Conservation (phyloP, 768 basidiomycete species). For the Tricholoma sp. region DNA sequence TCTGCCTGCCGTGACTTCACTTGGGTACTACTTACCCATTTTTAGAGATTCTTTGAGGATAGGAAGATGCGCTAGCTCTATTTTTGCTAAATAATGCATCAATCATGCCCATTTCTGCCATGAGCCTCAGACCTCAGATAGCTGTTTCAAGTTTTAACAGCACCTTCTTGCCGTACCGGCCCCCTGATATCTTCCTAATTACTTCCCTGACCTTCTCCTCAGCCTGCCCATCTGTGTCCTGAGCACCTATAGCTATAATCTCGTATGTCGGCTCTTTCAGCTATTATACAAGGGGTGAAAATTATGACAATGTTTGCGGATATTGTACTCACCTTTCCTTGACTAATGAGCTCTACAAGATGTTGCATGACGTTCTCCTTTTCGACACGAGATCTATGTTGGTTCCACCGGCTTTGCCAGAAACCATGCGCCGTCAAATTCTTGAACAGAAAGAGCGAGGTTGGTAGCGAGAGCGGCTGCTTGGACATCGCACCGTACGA, state of each 20-base stretch:
- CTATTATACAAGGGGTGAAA: constrained; percentile 31
- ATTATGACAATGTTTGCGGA: background rate
- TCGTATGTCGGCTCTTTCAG: constrained; percentile 66
- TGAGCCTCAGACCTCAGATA: constrained; percentile 9
- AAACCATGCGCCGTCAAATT: constrained; percentile 73
- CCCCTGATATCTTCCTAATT: constrained; percentile 35
- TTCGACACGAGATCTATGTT: constrained; percentile 40
- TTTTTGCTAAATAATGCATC: constrained; percentile 1
- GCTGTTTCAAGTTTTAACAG: constrained; percentile 32
- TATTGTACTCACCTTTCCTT: constrained; percentile 42
- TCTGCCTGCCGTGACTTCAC: background rate
- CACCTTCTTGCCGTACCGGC: constrained; percentile 38
- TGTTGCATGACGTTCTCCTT: constrained; percentile 45
- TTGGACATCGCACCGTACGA: constrained; percentile 93
- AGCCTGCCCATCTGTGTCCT: constrained; percentile 33
- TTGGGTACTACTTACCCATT: background rate
- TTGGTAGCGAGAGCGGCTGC: constrained; percentile 69
- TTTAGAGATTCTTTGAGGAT: constrained; percentile 81
- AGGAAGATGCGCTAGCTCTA: constrained; percentile 60
- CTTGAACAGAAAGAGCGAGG: constrained; percentile 80
- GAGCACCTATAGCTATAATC: constrained; percentile 46
- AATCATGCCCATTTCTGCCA: constrained; percentile 5
- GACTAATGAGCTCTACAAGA: constrained; percentile 47
- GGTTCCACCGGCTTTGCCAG: constrained; percentile 76
- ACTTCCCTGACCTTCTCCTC: constrained; percentile 42